phyloP scores from a whole-genome alignment of 2,329 filamentous ascomycete species.

The Gremmenia infestans region DNA sequence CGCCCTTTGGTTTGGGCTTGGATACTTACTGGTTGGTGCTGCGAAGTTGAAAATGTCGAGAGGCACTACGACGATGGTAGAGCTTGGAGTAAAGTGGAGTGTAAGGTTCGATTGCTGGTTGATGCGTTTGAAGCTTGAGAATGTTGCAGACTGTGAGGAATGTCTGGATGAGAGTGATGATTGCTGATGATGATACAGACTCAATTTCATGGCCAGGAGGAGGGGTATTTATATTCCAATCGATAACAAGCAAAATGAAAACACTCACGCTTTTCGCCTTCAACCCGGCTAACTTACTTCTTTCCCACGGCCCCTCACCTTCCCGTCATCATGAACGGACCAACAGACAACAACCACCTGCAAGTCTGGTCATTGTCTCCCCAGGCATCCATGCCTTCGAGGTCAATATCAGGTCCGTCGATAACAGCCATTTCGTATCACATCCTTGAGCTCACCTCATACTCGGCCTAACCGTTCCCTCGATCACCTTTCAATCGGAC shows the following conservation, averaged over 20 bases:
- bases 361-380: slow-evolving; percentile 15
- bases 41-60: slow-evolving; percentile 3
- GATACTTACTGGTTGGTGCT: slow-evolving; percentile 24
- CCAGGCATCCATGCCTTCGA: slow-evolving; percentile 3
- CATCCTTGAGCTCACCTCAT: slow-evolving; percentile 3
- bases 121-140: slow-evolving; percentile 14
- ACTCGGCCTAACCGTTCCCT: background rate
- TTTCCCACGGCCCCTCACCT: slow-evolving; percentile 6
- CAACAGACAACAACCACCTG: slow-evolving; percentile 26
- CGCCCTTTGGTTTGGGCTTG: background rate
- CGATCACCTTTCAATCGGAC: slow-evolving; percentile 3
- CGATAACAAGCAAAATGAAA: background rate
- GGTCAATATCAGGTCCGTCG: slow-evolving; percentile 1
- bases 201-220: slow-evolving; percentile 8
- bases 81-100: background rate
- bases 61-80: background rate
- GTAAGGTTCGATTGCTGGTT: slow-evolving; percentile 3
- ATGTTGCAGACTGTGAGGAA: slow-evolving; percentile 10
- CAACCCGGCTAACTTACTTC: slow-evolving; percentile 3
- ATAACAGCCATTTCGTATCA: slow-evolving; percentile 3
- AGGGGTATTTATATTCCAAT: slow-evolving; percentile 25
- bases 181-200: slow-evolving; percentile 24
- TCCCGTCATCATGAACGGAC: slow-evolving; percentile 13
- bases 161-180: slow-evolving; percentile 17
- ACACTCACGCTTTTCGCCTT: background rate